Conservation (phyloP, 148 eudicot genomes). For the Cornus suecica region DNA sequence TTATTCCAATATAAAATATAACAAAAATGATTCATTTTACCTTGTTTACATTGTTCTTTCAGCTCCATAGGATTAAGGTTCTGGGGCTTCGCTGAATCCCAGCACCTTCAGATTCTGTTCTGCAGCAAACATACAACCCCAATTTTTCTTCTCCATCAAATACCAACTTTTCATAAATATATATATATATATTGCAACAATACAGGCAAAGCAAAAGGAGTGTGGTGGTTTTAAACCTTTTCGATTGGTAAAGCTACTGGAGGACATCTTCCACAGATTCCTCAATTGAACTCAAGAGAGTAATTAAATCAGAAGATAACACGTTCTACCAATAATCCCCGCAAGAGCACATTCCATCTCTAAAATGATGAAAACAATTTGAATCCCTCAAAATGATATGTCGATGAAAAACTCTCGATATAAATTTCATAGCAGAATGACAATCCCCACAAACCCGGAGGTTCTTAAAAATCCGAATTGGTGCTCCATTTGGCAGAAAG, state of each 20-base stretch:
- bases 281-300: background rate
- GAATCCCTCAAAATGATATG: slow-evolving; percentile 59
- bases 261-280: background rate
- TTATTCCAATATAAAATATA: too few relatives aligned
- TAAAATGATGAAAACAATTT: slow-evolving; percentile 66
- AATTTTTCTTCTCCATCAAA: background rate
- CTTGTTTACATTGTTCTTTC: background rate
- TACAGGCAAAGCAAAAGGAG: background rate
- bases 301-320: background rate
- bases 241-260: background rate
- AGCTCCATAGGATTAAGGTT: background rate
- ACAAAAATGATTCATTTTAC: too few relatives aligned
- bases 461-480: slow-evolving; percentile 68
- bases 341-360: slow-evolving; percentile 54
- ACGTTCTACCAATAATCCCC: slow-evolving; percentile 51
- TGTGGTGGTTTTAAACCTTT: background rate
- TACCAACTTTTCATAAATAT: too few relatives aligned
- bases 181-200: background rate
- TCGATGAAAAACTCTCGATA: slow-evolving; percentile 42
- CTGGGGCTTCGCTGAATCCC: background rate
- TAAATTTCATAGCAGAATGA: slow-evolving; percentile 62
- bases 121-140: background rate
- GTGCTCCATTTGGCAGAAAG: slow-evolving; percentile 40
- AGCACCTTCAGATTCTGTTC: background rate
- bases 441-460: too few relatives aligned